Conservation (phyloP, 257 asterid species). For the Schizonepeta tenuifolia region DNA sequence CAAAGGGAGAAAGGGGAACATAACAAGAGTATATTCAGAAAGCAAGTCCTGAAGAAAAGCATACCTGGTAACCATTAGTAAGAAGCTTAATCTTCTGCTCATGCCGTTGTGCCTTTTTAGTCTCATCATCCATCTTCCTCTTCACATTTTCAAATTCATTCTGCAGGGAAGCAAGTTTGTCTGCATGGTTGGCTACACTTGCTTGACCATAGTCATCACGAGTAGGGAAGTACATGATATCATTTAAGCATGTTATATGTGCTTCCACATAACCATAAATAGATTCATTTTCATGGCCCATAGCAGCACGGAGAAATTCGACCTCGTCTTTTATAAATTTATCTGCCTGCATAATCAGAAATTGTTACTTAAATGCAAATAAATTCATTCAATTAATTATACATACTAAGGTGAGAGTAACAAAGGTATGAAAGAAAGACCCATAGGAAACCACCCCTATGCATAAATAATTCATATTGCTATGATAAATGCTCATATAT, state of each 20-base stretch:
- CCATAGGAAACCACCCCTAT: constrained; percentile 2
- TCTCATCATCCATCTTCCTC: constrained; percentile 87
- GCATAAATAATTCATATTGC: neutral
- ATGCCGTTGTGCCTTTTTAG: constrained; percentile 79
- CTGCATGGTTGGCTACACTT: constrained; percentile 87
- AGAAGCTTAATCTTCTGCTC: constrained; percentile 92
- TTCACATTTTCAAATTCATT: constrained; percentile 81
- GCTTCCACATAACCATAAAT: constrained; percentile 82
- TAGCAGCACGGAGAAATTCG: constrained; percentile 61
- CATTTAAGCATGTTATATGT: constrained; percentile 75
- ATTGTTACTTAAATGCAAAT: constrained; percentile 1
- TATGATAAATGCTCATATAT: neutral
- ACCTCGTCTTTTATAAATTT: constrained; percentile 65
- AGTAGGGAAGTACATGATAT: constrained; percentile 87
- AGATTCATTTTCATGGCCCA: constrained; percentile 91
- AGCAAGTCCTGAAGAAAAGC: constrained; percentile 29
- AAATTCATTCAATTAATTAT: neutral
- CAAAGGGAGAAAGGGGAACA: neutral
- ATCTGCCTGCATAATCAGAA: constrained; percentile 64
- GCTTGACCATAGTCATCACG: constrained; percentile 83
- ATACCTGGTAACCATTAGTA: constrained; percentile 92
- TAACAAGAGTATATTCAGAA: constrained; percentile 22
- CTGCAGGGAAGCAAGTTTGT: constrained; percentile 83
- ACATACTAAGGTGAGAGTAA: constrained; percentile 11
- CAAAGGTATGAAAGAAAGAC: constrained; percentile 1